Conservation (phyloP, 2,329 filamentous ascomycete species). For the Epichloe scottii region DNA sequence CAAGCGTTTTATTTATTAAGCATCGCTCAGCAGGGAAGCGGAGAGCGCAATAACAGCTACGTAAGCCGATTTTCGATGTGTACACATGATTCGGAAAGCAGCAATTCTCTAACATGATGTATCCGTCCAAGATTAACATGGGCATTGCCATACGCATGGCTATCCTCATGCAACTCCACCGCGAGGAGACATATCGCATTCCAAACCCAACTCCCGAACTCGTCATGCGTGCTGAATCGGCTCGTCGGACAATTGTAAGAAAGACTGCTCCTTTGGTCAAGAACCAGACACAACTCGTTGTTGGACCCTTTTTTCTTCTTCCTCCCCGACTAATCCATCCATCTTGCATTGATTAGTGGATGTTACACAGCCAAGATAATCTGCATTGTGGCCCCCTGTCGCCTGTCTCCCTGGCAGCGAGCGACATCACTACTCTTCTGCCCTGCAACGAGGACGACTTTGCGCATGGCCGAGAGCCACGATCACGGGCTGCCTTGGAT, state of each 20-base stretch:
- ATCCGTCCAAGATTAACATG: slow-evolving; percentile 35
- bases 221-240: slow-evolving; percentile 40
- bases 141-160: slow-evolving; percentile 45
- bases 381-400: slow-evolving; percentile 40
- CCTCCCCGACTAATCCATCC: neutral
- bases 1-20: slow-evolving; percentile 47
- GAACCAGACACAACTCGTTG: neutral
- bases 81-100: neutral
- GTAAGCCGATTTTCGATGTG: slow-evolving; percentile 22
- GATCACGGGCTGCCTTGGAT: slow-evolving; percentile 38
- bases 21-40: slow-evolving; percentile 46
- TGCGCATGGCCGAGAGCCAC: slow-evolving; percentile 31
- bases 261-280: neutral
- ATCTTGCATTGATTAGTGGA: slow-evolving; percentile 30
- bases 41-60: slow-evolving; percentile 39
- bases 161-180: slow-evolving; percentile 39
- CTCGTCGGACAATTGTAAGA: slow-evolving; percentile 40
- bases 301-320: neutral
- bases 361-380: slow-evolving; percentile 46
- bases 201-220: slow-evolving; percentile 29
- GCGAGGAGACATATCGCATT: slow-evolving; percentile 40
- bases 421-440: slow-evolving; percentile 41
- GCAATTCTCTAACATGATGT: neutral
- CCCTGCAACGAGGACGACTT: slow-evolving; percentile 42
- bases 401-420: slow-evolving; percentile 36